Base-by-base conservation (phyloP, 176 grass and related monocot species). In the Cenchrus purpureus region DNA sequence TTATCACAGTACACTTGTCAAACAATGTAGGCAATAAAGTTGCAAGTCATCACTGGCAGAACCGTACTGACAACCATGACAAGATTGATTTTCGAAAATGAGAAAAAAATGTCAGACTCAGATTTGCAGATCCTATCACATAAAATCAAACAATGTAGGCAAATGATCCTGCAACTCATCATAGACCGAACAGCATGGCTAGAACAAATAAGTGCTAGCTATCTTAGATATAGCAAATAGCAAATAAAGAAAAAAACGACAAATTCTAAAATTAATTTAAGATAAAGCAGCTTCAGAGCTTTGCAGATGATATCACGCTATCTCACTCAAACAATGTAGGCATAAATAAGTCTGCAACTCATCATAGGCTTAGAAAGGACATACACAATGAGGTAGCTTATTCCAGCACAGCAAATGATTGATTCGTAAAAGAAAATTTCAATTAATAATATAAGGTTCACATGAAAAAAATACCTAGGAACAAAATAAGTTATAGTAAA, bases 131-230 rank as follows among this genome's bases (percentile, higher is more conserved):
- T 80, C 29, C 11, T 80, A 80, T 80, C 78, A 80, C 60, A 65
- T 2, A 54, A 34, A 71, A 12, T 90, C 82, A 88, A 88, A 70
- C 66, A 87, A 89, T 85, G 88, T 91, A 85, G 69, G 86, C 80
- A 91, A 92, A 83, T 70, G 57, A 68, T 82, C 82, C 34, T 71
- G 82, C 76, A 87, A 76, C 46, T 91, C 93, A 82, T 87, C 68
- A 70, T 50, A 34, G 82, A 31, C 73, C 67, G 22, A 37, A 29
- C 48, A 66, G 28, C 12, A 45, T 57, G 10, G 5, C 28, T 14
- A 13, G 15, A 15, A 46, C 12, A 73, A 72, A 28, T 13, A 48
- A 12, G 4, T 2, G n/a, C 11, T 31, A 25, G 25, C 25, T 3
- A 40, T 40, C 37, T 40, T 40, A 40, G 37, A 40, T 40, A 40